phyloP scores from a whole-genome alignment of 768 basidiomycete genomes.

The Panaeolus cyanescens region DNA sequence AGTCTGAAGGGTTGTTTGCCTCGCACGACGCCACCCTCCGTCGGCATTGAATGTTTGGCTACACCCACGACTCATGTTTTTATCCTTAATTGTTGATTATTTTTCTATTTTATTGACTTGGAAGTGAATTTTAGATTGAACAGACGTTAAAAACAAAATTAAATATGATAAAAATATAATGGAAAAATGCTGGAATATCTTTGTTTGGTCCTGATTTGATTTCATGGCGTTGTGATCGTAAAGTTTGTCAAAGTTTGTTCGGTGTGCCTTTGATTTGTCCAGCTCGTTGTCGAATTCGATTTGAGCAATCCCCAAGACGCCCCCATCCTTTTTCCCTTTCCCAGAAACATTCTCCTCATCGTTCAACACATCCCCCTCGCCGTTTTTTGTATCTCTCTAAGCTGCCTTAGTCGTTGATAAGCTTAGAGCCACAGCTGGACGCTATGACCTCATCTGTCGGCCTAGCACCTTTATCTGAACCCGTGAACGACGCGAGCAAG shows the following conservation, averaged over 20 bases:
- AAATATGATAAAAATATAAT: neutral
- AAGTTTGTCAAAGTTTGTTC: conserved; percentile 3
- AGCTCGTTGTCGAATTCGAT: conserved; percentile 28
- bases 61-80: conserved; percentile 11
- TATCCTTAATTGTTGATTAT: neutral
- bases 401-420: conserved; percentile 27
- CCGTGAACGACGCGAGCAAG: conserved; percentile 18
- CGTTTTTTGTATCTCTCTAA: conserved; percentile 11
- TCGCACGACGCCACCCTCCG: conserved; percentile 17
- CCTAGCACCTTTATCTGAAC: conserved; percentile 30
- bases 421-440: conserved; percentile 11
- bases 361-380: conserved; percentile 19
- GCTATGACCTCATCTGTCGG: conserved; percentile 29
- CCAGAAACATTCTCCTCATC: neutral
- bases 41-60: conserved; percentile 21
- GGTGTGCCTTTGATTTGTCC: conserved; percentile 37
- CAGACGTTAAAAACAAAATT: neutral
- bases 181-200: conserved; percentile 10
- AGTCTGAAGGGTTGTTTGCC: conserved; percentile 23
- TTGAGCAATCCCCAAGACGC: conserved; percentile 26
- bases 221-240: conserved; percentile 38
- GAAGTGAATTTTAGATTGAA: neutral
- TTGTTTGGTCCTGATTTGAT: conserved; percentile 37
- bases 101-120: neutral
- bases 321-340: conserved; percentile 29